These are phyloP conservation scores for Myriosclerotinia scirpicola DNA, from an alignment of 2,329 filamentous ascomycete genomes.

Conservation along the genomic window DNA sequence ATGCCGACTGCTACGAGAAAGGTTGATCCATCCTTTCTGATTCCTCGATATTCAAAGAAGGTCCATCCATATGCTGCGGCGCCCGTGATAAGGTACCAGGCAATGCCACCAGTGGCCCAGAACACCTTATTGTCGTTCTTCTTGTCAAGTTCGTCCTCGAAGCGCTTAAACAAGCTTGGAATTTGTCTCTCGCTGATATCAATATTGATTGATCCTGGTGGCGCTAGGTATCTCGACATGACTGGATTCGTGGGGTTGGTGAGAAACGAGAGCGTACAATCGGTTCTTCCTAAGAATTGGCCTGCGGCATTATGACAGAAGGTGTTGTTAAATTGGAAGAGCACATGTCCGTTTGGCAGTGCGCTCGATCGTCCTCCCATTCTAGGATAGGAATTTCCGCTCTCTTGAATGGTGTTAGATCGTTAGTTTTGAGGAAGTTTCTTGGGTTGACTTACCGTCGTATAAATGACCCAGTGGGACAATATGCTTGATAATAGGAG, in stretches of 20 bases:
- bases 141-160: slow-evolving; percentile 19
- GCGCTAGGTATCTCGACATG: slow-evolving; percentile 24
- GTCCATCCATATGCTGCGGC: slow-evolving; percentile 23
- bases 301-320: slow-evolving; percentile 28
- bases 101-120: slow-evolving; percentile 22
- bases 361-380: slow-evolving; percentile 30
- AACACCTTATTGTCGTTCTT: slow-evolving; percentile 9
- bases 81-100: slow-evolving; percentile 10
- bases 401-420: slow-evolving; percentile 23
- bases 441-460: slow-evolving; percentile 25
- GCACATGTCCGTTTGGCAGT: slow-evolving; percentile 23
- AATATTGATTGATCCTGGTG: slow-evolving; percentile 4
- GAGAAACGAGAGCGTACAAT: slow-evolving; percentile 25
- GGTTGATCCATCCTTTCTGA: slow-evolving; percentile 15
- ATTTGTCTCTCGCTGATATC: slow-evolving; percentile 24
- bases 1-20: slow-evolving; percentile 19
- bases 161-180: slow-evolving; percentile 10
- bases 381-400: slow-evolving; percentile 28
- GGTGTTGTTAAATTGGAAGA: slow-evolving; percentile 34
- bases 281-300: slow-evolving; percentile 22
- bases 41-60: slow-evolving; percentile 14
- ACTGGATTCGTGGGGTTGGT: slow-evolving; percentile 20
- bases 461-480: slow-evolving; percentile 25
- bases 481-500: slow-evolving; percentile 18
- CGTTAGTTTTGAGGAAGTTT: not conserved